Evolutionary conservation across 192 early-diverging fungal genomes (phyloP).

Genomic region (Linnemannia schmuckeri): DNA sequence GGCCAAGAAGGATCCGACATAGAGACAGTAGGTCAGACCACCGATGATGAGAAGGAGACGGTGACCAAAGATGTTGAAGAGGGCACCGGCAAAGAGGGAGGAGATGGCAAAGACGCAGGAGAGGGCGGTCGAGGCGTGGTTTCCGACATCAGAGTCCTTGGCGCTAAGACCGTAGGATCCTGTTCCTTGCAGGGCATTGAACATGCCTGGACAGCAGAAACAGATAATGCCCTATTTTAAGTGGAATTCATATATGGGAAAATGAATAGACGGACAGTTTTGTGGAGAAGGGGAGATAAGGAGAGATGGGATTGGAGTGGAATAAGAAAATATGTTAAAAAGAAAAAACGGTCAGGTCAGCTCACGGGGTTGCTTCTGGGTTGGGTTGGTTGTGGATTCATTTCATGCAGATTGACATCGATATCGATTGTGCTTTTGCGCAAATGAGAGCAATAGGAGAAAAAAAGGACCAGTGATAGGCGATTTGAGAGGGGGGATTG

Average conservation of each 20-base stretch:
- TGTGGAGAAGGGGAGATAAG: background rate
- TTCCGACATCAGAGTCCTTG: slow-evolving; percentile 64
- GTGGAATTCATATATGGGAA: background rate
- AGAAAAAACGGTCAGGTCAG: background rate
- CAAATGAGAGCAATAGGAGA: background rate
- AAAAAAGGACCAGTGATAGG: background rate
- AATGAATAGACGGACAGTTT: background rate
- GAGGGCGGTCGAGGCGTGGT: slow-evolving; percentile 81
- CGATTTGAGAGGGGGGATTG: background rate
- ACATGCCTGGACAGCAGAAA: slow-evolving; percentile 85
- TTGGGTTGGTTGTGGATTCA: background rate
- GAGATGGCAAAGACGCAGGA: slow-evolving; percentile 82
- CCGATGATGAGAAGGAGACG: slow-evolving; percentile 75
- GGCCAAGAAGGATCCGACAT: slow-evolving; percentile 81
- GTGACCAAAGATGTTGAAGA: slow-evolving; percentile 85
- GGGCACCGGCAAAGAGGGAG: slow-evolving; percentile 79
- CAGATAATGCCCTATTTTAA: slow-evolving; percentile 68
- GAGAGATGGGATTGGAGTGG: background rate
- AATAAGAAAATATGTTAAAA: background rate
- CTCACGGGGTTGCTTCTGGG: background rate
- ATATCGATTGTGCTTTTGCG: background rate
- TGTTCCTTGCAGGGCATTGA: slow-evolving; percentile 70
- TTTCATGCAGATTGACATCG: slow-evolving; percentile 2
- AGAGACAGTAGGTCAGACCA: slow-evolving; percentile 80
- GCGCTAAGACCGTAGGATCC: slow-evolving; percentile 38